Base-by-base conservation (phyloP, 108 stramenopile species). In the Cyclotella baltica region DNA sequence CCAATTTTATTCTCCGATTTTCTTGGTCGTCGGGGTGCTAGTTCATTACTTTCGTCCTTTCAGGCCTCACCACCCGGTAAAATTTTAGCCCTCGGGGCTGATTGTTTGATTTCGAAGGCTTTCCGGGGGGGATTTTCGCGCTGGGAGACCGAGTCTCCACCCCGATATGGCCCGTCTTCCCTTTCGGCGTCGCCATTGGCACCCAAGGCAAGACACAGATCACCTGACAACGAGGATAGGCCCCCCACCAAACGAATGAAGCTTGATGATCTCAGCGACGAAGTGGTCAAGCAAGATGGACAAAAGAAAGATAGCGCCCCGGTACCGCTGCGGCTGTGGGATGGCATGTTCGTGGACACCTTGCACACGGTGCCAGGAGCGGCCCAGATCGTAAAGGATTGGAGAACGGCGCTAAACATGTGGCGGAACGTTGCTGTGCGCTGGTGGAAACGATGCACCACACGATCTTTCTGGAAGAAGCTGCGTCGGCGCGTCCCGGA, bases 81-180 rank as follows among this genome's bases (percentile, higher is more conserved):
- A 34, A n/a, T 33, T 3, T 30, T 69, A 1, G 50, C 46, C 3
- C 18, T 33, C 25, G 67, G 67, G 9, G 27, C n/a, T 3, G 67
- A 69, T 8, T 15, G 16, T 2, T 52, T 69, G n/a, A 6, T 69
- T 9, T 46, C 47, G 28, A 31, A 15, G 23, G 18, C 3, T n/a
- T 31, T 53, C 67, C 50, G 67, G 67, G 67, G 67, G 67, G 67
- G 67, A 8, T 69, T 30, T 47, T 4, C 48, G 13, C 16, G 19
- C 28, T 30, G 19, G 27, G 28, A 50, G 27, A 16, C 10, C 20
- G 8, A 9, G 11, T 13, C 43, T 28, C 6, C 27, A 13, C 22
- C 38, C n/a, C n/a, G 22, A 46, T n/a, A 8, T n/a, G 15, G 19
- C 55, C 55, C 6, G n/a, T n/a, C n/a, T n/a, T n/a, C 55, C 22